A percentile compares a stretch with the other conserved stretches of the same genome.
Evolutionary conservation across 305 asterid genomes (phyloP).

Genomic region (Andrographis paniculata): DNA sequence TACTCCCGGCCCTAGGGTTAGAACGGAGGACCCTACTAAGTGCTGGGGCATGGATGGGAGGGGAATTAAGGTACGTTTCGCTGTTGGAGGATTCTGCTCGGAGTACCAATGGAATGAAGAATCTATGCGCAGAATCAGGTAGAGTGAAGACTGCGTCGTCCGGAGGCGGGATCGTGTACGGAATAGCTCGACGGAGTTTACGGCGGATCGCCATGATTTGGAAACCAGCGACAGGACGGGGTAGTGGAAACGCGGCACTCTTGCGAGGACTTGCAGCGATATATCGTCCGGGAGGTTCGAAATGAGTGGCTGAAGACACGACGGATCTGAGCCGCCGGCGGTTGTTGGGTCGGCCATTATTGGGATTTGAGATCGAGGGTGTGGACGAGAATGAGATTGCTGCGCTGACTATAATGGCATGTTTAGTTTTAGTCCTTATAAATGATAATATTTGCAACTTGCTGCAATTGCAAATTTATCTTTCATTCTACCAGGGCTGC

Average conservation of each 20-base stretch:
- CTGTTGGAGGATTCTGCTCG: conserved; percentile 23
- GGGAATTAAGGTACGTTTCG: conserved; percentile 23
- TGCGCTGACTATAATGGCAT: too few relatives aligned
- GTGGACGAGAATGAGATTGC: too few relatives aligned
- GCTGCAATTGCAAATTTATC: too few relatives aligned
- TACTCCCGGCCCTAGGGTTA: conserved; percentile 49
- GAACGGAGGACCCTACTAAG: conserved; percentile 58
- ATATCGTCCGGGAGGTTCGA: conserved; percentile 59
- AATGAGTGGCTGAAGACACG: conserved; percentile 21
- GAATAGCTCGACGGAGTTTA: conserved; percentile 48
- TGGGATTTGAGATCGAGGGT: background rate
- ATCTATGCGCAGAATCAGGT: conserved; percentile 44
- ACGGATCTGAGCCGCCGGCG: background rate
- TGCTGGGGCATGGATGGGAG: conserved; percentile 45
- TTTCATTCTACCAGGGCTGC: too few relatives aligned
- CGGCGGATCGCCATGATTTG: conserved; percentile 56
- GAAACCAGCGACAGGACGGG: conserved; percentile 61
- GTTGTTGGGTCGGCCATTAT: background rate
- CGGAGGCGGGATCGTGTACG: conserved; percentile 48
- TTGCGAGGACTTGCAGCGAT: conserved; percentile 59
- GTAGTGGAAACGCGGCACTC: conserved; percentile 52
- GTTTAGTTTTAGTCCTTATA: too few relatives aligned
- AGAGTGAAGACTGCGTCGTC: conserved; percentile 47
- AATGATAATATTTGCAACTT: too few relatives aligned
- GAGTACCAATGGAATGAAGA: conserved; percentile 56